phyloP scores from a whole-genome alignment of 805 yeast genomes.

The Schwanniomyces polymorphus region DNA sequence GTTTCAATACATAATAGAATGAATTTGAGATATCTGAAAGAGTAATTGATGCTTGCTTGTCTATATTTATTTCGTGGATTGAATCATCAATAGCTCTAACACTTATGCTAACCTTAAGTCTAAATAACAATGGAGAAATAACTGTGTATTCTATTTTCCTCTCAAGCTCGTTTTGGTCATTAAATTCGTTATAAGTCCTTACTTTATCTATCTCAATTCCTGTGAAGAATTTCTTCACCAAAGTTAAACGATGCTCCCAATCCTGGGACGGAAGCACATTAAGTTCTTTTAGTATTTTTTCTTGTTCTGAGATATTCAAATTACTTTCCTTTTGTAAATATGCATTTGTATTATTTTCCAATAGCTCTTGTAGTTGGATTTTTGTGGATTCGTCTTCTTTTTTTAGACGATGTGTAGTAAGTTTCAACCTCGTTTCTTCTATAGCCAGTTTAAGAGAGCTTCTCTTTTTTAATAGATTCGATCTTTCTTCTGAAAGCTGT shows the following conservation, averaged over 20 bases:
- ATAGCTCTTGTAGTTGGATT: constrained; percentile 15
- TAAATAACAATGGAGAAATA: constrained; percentile 21
- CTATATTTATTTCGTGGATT: constrained; percentile 4
- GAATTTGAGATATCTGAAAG: constrained; percentile 22
- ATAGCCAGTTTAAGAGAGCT: constrained; percentile 12
- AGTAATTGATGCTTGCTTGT: constrained; percentile 6
- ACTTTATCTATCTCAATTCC: constrained; percentile 18
- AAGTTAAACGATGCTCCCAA: constrained; percentile 25
- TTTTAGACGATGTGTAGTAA: constrained; percentile 11
- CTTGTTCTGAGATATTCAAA: constrained; percentile 9
- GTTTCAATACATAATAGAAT: constrained; percentile 14
- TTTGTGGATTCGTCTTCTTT: constrained; percentile 10
- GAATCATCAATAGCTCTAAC: constrained; percentile 14
- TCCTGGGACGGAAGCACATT: constrained; percentile 36
- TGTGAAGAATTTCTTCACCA: constrained; percentile 26
- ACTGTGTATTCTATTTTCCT: constrained; percentile 15
- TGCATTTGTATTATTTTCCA: constrained; percentile 18
- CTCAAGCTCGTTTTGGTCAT: constrained; percentile 7
- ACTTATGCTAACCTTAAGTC: constrained; percentile 12
- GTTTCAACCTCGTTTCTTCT: constrained; percentile 13
- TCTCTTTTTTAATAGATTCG: constrained; percentile 18
- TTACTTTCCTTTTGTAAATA: constrained; percentile 1
- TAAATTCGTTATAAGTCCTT: constrained; percentile 10
- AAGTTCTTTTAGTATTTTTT: constrained; percentile 20
- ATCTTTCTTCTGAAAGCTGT: constrained; percentile 12